Evolutionary conservation across 208 protist species (phyloP).

Genomic region (Acanthamoeba sp.): DNA sequence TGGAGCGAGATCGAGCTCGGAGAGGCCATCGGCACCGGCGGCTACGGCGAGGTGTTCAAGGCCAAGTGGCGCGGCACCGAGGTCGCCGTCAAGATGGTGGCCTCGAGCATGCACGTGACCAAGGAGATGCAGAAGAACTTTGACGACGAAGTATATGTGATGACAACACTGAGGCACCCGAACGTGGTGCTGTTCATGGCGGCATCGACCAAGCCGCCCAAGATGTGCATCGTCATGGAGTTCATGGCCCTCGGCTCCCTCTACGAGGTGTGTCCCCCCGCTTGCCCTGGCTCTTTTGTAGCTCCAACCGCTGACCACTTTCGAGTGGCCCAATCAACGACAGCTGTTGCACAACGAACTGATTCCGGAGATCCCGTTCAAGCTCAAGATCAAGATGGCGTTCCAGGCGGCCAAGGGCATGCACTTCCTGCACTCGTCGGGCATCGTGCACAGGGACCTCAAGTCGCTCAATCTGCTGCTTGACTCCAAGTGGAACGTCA

Average conservation of each 20-base stretch:
- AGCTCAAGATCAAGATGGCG: no score
- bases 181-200: constrained; percentile 56
- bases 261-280: no score
- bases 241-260: constrained; percentile 6
- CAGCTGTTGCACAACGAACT: no score
- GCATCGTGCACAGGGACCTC: no score
- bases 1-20: constrained; percentile 55
- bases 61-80: constrained; percentile 71
- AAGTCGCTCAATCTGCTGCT: no score
- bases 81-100: constrained; percentile 68
- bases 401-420: no score
- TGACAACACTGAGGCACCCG: background rate
- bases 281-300: no score
- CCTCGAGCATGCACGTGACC: background rate
- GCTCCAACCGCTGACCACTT: no score
- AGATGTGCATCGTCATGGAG: constrained; percentile 49
- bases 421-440: no score
- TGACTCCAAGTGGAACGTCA: no score
- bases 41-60: constrained; percentile 60
- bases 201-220: constrained; percentile 35
- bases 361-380: no score
- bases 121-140: constrained; percentile 68
- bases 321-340: no score
- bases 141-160: background rate
- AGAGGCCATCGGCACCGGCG: constrained; percentile 32